Conservation (phyloP, 768 basidiomycete genomes). For the Hebeloma cylindrosporum region DNA sequence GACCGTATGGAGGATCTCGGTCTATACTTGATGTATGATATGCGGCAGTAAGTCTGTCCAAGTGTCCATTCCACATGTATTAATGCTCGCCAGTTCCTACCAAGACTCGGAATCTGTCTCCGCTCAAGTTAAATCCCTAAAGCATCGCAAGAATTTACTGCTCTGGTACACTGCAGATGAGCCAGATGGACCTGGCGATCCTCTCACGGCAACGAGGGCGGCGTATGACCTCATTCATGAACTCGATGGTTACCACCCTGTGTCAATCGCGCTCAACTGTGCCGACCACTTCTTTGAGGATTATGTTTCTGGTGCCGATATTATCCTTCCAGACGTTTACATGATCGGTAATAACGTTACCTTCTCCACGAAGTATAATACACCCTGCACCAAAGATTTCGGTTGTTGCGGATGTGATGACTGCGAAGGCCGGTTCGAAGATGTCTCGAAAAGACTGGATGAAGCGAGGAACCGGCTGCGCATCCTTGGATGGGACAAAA, state of each 20-base stretch:
- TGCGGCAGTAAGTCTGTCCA: conserved; percentile 46
- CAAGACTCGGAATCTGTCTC: conserved; percentile 42
- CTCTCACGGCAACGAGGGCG: conserved; percentile 40
- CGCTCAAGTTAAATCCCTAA: conserved; percentile 51
- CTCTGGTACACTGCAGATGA: conserved; percentile 74
- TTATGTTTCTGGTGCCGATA: conserved; percentile 52
- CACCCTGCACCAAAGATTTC: conserved; percentile 45
- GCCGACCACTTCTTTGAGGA: conserved; percentile 51
- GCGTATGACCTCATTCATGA: conserved; percentile 48
- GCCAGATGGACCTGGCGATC: conserved; percentile 54
- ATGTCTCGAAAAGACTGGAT: conserved; percentile 49
- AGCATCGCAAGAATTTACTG: conserved; percentile 49
- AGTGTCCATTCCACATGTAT: background rate
- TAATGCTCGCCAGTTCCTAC: conserved; percentile 39
- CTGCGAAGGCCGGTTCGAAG: conserved; percentile 52
- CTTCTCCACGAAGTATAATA: conserved; percentile 44
- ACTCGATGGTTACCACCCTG: conserved; percentile 58
- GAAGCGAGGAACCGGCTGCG: conserved; percentile 42
- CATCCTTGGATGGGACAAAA: conserved; percentile 46
- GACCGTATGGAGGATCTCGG: conserved; percentile 54
- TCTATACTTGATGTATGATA: conserved; percentile 57
- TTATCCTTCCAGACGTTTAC: conserved; percentile 53
- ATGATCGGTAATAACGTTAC: conserved; percentile 39
- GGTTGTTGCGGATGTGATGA: conserved; percentile 65
- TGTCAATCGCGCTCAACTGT: conserved; percentile 32